Evolutionary conservation across 1,139 yeast genomes (phyloP), one percentile per base, ranked within the genome.

Genomic region (Pichia sp.): DNA sequence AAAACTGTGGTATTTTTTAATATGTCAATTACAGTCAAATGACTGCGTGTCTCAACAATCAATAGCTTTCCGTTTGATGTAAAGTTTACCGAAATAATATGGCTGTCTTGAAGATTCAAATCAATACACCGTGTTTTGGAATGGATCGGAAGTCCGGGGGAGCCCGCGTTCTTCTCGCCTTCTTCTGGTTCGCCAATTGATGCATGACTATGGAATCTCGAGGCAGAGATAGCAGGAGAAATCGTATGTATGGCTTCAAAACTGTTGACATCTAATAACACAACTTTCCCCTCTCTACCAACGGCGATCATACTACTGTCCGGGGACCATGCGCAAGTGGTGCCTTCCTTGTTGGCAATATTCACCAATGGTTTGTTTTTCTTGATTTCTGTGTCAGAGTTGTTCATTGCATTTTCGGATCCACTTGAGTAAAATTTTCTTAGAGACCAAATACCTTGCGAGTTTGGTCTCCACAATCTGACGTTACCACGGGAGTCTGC

Each of bases 401-500:
- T 58, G 36, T 29, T 19, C 3, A 38, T 10, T 29, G 50, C 26
- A 19, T 45, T 46, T 8, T 55, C 57, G 16, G 54, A 49, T 32
- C 59, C 59, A 47, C 57, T 45, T 13, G 57, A 51, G 43, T 53
- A 54, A 10, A 64, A 59, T 45, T 67, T 70, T 53, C 73, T 62
- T 47, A 70, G 61, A 2, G 73, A 69, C 74, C 74, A 71, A 29
- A 70, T 71, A 36, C 71, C 69, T 62, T 79, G 83, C 57, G 74
- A 68, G 51, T 80, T 73, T 50, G 82, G 89, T 66, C 88, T 78
- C 97, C 99, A 93, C 54, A 86, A 74, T 64, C 96, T 79, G 52
- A 93, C 71, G 15, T 96, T 95, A 49, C 97, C 98, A 61, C 82
- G 83, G 52, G 77, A 77, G 63, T 92, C 96, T 4, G 89, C 89